Evolutionary conservation across 108 stramenopile genomes (phyloP), one percentile per base, ranked within the genome.

Genomic region (Conticribra weissflogii): DNA sequence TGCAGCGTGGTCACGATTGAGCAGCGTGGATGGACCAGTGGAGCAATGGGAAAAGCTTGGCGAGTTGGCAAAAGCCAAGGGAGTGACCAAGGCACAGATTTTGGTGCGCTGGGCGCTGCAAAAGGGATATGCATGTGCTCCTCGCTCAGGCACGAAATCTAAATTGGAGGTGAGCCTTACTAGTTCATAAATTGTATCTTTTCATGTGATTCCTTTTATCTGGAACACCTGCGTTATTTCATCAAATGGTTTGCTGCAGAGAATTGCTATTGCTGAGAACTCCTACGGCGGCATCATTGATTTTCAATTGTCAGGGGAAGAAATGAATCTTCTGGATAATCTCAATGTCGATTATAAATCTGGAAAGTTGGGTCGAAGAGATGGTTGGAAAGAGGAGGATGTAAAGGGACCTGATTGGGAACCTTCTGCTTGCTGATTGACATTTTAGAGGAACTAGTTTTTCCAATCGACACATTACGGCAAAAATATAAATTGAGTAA

Each of bases 71-170:
- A 78, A 83, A 34, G 48, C 23, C 0, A 86, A 83, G 34, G 81
- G 80, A 19, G 79, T 90, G 68, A 93, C 92, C 47, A 93, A 93
- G 68, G 89, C 89, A 14, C 92, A 93, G 68, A 58, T 93, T 0
- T 62, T 93, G 57, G 86, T 90, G 0, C 64, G 85, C 41, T 93
- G 92, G 92, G 71, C 89, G 9, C 33, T 89, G 17, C 89, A 90
- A 73, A 87, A 83, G 48, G 88, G 92, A 17, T 90, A 83, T 45
- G 78, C 77, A 0, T 88, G 88, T 63, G 84, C 85, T 19, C 92
- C 92, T 0, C 55, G 92, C 74, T 89, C 88, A 0, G 82, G 76
- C 34, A 57, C 81, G 12, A 47, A 49, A 47, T 86, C 74, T 2
- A 88, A 89, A 24, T 33, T 89, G n/a, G 89, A 93, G 68, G 66